Conservation (phyloP, 176 grass and related monocot species). For the Cenchrus fungigraminus region DNA sequence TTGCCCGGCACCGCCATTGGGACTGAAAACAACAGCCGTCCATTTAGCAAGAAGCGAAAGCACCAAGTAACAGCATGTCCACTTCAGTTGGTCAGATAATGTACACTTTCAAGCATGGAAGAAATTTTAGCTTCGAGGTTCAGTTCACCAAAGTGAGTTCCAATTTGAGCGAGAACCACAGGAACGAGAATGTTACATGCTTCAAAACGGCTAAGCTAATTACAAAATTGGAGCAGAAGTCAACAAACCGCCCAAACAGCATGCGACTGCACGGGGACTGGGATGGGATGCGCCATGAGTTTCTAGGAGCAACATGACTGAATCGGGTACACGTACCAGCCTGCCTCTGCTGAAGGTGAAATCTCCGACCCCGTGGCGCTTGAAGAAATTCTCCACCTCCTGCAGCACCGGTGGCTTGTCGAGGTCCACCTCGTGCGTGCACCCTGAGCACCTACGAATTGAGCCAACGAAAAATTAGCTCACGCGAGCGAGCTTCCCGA, state of each 20-base stretch:
- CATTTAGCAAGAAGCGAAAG: constrained; percentile 16
- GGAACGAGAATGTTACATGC: not conserved
- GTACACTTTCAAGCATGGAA: not conserved
- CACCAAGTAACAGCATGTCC: not conserved
- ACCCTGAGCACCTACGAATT: constrained; percentile 74
- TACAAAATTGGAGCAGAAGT: not conserved
- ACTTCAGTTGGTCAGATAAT: constrained; percentile 7
- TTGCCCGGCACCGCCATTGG: constrained; percentile 96
- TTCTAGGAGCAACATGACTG: not conserved
- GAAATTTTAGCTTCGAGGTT: not conserved
- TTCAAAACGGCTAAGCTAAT: not conserved
- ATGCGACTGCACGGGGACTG: not conserved
- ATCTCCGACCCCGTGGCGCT: constrained; percentile 57
- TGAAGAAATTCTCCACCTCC: constrained; percentile 72
- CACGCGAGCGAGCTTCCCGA: not conserved
- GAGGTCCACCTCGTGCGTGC: constrained; percentile 75
- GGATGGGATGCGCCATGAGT: not conserved
- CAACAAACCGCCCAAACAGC: not conserved
- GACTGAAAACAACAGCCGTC: constrained; percentile 51
- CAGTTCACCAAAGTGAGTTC: not conserved
- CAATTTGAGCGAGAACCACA: not conserved
- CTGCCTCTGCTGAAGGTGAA: constrained; percentile 84
- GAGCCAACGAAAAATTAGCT: constrained; percentile 12
- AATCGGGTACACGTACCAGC: constrained; percentile 53
- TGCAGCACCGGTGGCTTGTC: constrained; percentile 72